These are phyloP conservation scores for Ustilago shanxiensis DNA, from an alignment of 1,284 basidiomycete species.

Conservation along the genomic window DNA sequence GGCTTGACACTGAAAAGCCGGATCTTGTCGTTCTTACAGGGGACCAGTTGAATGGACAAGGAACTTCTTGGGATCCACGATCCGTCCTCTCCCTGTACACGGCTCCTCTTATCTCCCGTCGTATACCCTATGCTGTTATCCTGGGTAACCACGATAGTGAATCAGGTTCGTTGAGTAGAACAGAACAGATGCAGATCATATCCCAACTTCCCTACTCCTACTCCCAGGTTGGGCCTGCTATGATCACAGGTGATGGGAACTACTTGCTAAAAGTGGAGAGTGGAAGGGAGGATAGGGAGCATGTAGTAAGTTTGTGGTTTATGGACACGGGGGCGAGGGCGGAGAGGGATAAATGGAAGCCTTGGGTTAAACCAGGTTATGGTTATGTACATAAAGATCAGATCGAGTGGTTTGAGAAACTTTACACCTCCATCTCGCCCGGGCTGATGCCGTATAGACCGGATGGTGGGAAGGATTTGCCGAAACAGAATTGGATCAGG, in stretches of 20 bases:
- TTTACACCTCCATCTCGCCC: slow-evolving; percentile 24
- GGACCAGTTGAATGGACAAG: slow-evolving; percentile 74
- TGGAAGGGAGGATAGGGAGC: slow-evolving; percentile 74
- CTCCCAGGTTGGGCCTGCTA: slow-evolving; percentile 81
- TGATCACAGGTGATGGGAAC: slow-evolving; percentile 73
- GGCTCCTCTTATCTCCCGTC: slow-evolving; percentile 78
- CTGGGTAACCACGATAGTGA: slow-evolving; percentile 82
- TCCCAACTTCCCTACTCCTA: slow-evolving; percentile 86
- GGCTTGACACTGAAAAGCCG: slow-evolving; percentile 81
- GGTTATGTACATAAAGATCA: slow-evolving; percentile 63
- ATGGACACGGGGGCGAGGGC: slow-evolving; percentile 82
- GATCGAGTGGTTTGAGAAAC: slow-evolving; percentile 57
- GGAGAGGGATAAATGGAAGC: slow-evolving; percentile 42
- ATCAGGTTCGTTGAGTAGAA: slow-evolving; percentile 50
- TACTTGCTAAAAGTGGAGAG: slow-evolving; percentile 33
- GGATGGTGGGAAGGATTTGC: slow-evolving; percentile 51
- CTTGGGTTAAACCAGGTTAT: slow-evolving; percentile 54
- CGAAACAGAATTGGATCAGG: slow-evolving; percentile 14
- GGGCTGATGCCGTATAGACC: slow-evolving; percentile 50
- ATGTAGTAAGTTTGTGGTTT: slow-evolving; percentile 90
- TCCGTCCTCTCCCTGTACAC: slow-evolving; percentile 90
- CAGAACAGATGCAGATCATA: slow-evolving; percentile 77
- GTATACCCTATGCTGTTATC: slow-evolving; percentile 88
- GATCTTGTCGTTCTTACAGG: slow-evolving; percentile 81
- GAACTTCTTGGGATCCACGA: slow-evolving; percentile 85